Evolutionary conservation across 352 stramenopile species (phyloP), one percentile per base, ranked within the genome.

Genomic region (Phytophthora pseudosyringae): DNA sequence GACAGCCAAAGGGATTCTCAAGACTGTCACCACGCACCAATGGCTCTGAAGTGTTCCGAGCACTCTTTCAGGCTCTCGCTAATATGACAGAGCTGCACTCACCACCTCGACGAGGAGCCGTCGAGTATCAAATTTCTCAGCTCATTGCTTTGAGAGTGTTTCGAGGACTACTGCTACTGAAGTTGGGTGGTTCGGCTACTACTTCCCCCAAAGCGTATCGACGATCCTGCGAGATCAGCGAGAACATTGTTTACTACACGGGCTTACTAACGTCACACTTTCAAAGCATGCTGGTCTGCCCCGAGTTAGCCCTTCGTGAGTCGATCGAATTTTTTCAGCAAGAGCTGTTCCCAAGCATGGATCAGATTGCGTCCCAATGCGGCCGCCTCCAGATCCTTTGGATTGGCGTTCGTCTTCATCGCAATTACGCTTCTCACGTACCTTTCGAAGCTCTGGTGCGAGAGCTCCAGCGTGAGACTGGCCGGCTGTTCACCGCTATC

Each of bases 61-160:
- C 81, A 10, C 62, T 93, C 15, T 70, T 86, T 31, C 80, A 91
- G 49, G 59, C 76, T 28, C 68, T 91, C 1, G 59, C 73, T 0
- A 60, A 52, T 5, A 56, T 28, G 18, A 21, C 56, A 43, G 41
- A 60, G 28, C 21, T 47, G n/a, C 6, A 21, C 5, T 65, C 44
- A 32, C 26, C 38, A 11, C 41, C 55, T 64, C 44, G 13, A 38
- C 26, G 35, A 31, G 18, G 41, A 32, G 46, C 41, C 32, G 32
- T 71, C 12, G 71, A 73, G 13, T 56, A 73, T 4, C 77, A 89
- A 33, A 68, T 86, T 21, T 80, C 80, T 1, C 86, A 92, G 43
- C 55, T 91, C 31, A 82, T 92, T 51, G 71, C 81, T 4, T 70
- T 94, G 21, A 78, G 85, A 48, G 67, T 76, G 0, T 93, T 93